Evolutionary conservation across 768 basidiomycete species (phyloP).

Genomic region (Mycena vitilis): DNA sequence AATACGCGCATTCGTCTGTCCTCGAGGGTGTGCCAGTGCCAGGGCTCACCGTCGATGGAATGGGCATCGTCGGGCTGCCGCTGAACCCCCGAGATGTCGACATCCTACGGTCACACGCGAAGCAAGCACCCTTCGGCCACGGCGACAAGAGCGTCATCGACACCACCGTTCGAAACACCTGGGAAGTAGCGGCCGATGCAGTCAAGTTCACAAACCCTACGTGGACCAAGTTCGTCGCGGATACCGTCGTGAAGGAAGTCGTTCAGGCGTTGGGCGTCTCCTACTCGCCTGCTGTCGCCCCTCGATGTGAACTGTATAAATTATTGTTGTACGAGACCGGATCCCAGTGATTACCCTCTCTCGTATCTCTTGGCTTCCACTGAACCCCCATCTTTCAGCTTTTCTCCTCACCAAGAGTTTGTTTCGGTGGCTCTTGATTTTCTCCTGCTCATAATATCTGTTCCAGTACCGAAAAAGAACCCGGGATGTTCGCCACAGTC

Average conservation of each 20-base stretch:
- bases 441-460: not conserved
- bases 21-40: constrained; percentile 5
- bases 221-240: too few relatives aligned
- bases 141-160: too few relatives aligned
- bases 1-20: constrained; percentile 25
- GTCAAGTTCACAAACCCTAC: too few relatives aligned
- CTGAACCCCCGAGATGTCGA: constrained; percentile 3
- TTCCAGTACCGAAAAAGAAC: constrained; percentile 56
- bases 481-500: constrained; percentile 65
- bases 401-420: constrained; percentile 61
- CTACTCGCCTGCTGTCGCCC: constrained; percentile 37
- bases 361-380: not conserved
- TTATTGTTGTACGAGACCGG: constrained; percentile 60
- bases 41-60: constrained; percentile 10
- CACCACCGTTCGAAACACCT: too few relatives aligned
- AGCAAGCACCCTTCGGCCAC: too few relatives aligned
- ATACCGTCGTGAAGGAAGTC: constrained; percentile 39
- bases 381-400: constrained; percentile 42
- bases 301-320: constrained; percentile 58
- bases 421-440: constrained; percentile 28
- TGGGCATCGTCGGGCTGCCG: constrained; percentile 12
- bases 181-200: too few relatives aligned
- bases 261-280: constrained; percentile 52
- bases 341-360: constrained; percentile 54
- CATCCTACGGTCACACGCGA: too few relatives aligned